phyloP scores from a whole-genome alignment of 495 filamentous ascomycete genomes.

The Geoglossum glabrum region DNA sequence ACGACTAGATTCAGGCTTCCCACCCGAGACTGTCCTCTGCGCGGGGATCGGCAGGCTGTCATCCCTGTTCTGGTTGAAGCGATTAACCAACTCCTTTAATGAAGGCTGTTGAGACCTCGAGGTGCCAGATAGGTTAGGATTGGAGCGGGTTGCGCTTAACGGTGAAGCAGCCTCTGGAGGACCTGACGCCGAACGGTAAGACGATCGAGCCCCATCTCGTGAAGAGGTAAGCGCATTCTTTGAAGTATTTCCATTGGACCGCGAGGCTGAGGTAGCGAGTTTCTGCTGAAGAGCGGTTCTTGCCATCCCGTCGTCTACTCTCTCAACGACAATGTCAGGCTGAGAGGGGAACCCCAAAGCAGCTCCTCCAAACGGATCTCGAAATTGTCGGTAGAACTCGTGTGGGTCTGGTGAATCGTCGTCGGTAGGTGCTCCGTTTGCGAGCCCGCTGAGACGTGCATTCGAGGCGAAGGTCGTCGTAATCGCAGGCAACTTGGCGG shows the following conservation, averaged over 20 bases:
- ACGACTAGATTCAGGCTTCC: neutral
- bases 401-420: conserved; percentile 29
- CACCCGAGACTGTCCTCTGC: neutral
- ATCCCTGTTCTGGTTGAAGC: conserved; percentile 4
- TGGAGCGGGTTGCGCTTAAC: neutral
- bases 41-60: conserved; percentile 1
- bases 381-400: conserved; percentile 28
- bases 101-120: neutral
- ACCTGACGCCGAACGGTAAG: neutral
- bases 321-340: neutral
- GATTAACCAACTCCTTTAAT: conserved; percentile 2
- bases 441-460: conserved; percentile 6
- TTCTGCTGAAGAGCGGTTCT: neutral
- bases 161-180: neutral
- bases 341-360: neutral
- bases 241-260: neutral
- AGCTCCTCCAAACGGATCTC: neutral
- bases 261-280: neutral
- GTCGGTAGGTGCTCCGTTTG: conserved; percentile 5
- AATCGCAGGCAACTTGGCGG: neutral
- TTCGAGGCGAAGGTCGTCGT: conserved; percentile 7
- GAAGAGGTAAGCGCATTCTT: neutral
- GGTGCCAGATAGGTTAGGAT: neutral
- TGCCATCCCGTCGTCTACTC: conserved; percentile 1
- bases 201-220: neutral